Base-by-base conservation (phyloP, 1,284 basidiomycete species). In the Mycena citricolor region DNA sequence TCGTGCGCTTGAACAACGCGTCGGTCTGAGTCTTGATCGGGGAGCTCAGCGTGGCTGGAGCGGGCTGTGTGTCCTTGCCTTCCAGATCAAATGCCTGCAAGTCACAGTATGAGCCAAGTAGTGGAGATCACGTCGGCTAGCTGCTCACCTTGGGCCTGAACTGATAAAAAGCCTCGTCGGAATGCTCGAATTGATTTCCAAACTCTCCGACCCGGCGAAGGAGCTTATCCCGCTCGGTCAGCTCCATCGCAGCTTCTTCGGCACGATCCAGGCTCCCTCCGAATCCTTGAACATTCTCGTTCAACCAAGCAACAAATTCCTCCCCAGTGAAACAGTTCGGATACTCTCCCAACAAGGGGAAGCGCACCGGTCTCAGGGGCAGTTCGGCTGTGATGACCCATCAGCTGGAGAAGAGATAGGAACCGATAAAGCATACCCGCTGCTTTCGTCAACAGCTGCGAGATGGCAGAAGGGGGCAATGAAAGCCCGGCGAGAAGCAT, bases 271-370 rank as follows among this genome's bases (percentile, higher is more conserved):
- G 69, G 60, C 76, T 84, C 12, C 81, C 85, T 16, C 77, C 79
- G 52, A 90, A 79, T 8, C 74, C 85, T 49, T 79, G 73, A 4
- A 90, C 76, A 51, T 83, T 81, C 46, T 77, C 74, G 47, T 76
- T 77, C 40, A 92, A 64, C 87, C 87, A 92, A 22, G 73, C 70
- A 13, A 83, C 83, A 51, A 91, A 80, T 51, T 91, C 89, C 31
- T 88, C 86, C 37, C 89, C 89, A 4, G 79, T 82, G 62, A 93
- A 93, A 49, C 86, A 87, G 54, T 90, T 85, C 17, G 83, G 79
- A 56, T 94, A 94, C 62, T 91, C 89, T 20, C 91, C 91, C n/a
- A 94, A 64, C 17, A 94, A 71, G 1, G 90, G 86, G 67, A 90
- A 83, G 38, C 80, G 84, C 47, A 85, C 76, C 24, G 80, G 70